Evolutionary conservation across 768 basidiomycete species (phyloP).

Genomic region (Rhizopogon vulgaris): DNA sequence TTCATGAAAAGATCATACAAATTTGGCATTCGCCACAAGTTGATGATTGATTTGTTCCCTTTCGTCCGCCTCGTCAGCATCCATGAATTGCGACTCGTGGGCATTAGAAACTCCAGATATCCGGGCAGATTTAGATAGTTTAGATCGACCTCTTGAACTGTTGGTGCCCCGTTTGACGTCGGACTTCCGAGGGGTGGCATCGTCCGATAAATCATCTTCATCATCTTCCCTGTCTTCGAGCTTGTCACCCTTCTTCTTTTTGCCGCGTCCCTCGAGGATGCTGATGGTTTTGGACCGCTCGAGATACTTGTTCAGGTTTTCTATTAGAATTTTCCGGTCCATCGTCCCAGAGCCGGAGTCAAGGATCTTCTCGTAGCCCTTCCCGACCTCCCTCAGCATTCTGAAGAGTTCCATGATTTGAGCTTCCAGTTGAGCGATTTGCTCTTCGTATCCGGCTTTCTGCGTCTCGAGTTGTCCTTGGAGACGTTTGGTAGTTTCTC

Average conservation of each 20-base stretch:
- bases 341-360: conserved; percentile 55
- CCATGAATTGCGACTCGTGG: conserved; percentile 79
- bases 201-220: conserved; percentile 28
- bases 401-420: conserved; percentile 92
- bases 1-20: conserved; percentile 39
- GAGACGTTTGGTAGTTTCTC: conserved; percentile 70
- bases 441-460: conserved; percentile 76
- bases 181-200: conserved; percentile 53
- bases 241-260: conserved; percentile 17
- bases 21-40: conserved; percentile 64
- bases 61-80: conserved; percentile 79
- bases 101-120: conserved; percentile 39
- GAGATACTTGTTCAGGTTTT: conserved; percentile 73
- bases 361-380: conserved; percentile 68
- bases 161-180: conserved; percentile 34
- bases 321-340: conserved; percentile 78
- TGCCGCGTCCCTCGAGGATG: conserved; percentile 71
- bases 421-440: conserved; percentile 81
- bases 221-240: conserved; percentile 24
- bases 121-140: conserved; percentile 29
- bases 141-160: conserved; percentile 25
- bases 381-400: conserved; percentile 84
- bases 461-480: conserved; percentile 75
- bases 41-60: conserved; percentile 86
- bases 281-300: conserved; percentile 80